Percentiles rank a stretch among this genome's conserved stretches.
Conservation (phyloP, 164 flowering plant species). For the Vitis rupestris region DNA sequence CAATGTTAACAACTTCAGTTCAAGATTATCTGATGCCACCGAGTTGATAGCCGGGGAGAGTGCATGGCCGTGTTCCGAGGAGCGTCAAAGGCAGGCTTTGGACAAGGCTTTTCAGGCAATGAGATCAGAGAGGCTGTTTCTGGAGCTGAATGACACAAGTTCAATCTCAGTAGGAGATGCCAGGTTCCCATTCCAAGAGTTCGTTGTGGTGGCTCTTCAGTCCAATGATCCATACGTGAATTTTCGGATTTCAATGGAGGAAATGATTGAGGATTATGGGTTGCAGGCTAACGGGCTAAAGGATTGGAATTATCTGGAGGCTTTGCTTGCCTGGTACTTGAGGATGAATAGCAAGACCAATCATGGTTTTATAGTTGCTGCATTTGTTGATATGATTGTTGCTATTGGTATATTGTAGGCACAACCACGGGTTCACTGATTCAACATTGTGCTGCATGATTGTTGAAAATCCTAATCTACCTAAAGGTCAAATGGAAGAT, state of each 20-base stretch:
- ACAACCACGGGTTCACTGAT: too few species aligned
- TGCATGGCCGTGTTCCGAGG: not conserved
- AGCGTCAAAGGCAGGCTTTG: not conserved
- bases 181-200: constrained; percentile 2
- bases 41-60: not conserved
- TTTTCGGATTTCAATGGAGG: constrained; percentile 26
- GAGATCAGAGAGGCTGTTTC: constrained; percentile 16
- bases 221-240: constrained; percentile 21
- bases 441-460: too few species aligned
- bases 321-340: constrained; percentile 20
- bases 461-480: too few species aligned
- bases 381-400: constrained; percentile 24
- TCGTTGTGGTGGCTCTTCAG: constrained; percentile 10
- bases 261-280: constrained; percentile 28
- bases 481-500: too few species aligned
- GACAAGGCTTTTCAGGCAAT: not conserved
- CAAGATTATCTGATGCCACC: not conserved
- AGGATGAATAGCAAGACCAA: constrained; percentile 17
- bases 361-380: constrained; percentile 27
- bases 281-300: constrained; percentile 19
- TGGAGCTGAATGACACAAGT: constrained; percentile 13
- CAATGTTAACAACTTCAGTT: not conserved
- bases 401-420: too few species aligned
- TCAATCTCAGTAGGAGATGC: constrained; percentile 11
- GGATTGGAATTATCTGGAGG: constrained; percentile 23